Percentiles rank a stretch among this genome's conserved stretches.
Evolutionary conservation across 2,329 filamentous ascomycete species (phyloP).

Genomic region (Pseudogymnoascus verrucosus): DNA sequence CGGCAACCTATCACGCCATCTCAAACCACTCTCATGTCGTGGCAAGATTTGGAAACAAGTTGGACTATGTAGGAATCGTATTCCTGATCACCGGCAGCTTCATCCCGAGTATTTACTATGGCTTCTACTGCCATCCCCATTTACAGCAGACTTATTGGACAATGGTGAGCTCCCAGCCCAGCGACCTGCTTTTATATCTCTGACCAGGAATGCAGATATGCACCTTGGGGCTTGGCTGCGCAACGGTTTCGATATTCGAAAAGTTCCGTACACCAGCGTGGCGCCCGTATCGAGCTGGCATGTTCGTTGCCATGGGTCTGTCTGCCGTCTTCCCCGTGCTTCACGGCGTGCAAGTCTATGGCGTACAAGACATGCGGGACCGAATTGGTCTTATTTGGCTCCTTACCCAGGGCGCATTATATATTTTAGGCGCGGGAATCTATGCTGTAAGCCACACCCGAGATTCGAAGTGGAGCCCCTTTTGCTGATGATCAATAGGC

Average conservation of each 20-base stretch:
- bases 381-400: slow-evolving; percentile 78
- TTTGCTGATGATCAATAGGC: slow-evolving; percentile 37
- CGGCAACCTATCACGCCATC: slow-evolving; percentile 76
- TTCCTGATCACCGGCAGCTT: slow-evolving; percentile 86
- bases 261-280: slow-evolving; percentile 76
- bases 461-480: neutral
- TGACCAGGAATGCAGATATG: slow-evolving; percentile 53
- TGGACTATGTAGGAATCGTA: slow-evolving; percentile 94
- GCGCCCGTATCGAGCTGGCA: slow-evolving; percentile 75
- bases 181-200: neutral
- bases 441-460: slow-evolving; percentile 59
- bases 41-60: slow-evolving; percentile 76
- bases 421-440: slow-evolving; percentile 75
- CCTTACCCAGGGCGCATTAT: slow-evolving; percentile 69
- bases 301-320: slow-evolving; percentile 83
- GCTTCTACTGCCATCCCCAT: slow-evolving; percentile 61
- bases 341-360: slow-evolving; percentile 64
- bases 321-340: slow-evolving; percentile 77
- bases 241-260: slow-evolving; percentile 69
- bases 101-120: slow-evolving; percentile 81
- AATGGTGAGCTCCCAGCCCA: slow-evolving; percentile 49
- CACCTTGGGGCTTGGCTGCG: slow-evolving; percentile 67
- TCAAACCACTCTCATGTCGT: slow-evolving; percentile 76
- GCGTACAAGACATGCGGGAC: slow-evolving; percentile 54
- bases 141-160: slow-evolving; percentile 66